Evolutionary conservation across 805 yeast species (phyloP).

Genomic region (Lachancea quebecensis): DNA sequence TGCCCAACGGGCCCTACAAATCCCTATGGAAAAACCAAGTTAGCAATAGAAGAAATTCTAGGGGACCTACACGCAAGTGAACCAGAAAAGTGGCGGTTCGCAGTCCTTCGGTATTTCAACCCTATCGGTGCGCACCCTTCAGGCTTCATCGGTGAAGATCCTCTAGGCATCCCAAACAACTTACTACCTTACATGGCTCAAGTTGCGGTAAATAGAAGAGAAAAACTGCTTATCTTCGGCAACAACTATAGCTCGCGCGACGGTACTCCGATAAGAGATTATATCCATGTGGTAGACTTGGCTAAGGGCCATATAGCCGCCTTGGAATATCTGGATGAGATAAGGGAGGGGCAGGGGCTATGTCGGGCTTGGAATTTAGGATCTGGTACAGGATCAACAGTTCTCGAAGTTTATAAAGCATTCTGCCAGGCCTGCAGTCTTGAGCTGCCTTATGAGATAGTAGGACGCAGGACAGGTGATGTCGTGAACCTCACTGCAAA

Average conservation of each 20-base stretch:
- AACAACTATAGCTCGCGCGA: slow-evolving; percentile 63
- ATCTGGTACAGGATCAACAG: slow-evolving; percentile 75
- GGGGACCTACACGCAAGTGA: slow-evolving; percentile 46
- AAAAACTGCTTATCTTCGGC: slow-evolving; percentile 63
- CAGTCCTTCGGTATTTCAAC: slow-evolving; percentile 70
- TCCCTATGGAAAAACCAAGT: slow-evolving; percentile 73
- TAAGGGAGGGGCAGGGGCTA: slow-evolving; percentile 37
- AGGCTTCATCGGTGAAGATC: slow-evolving; percentile 76
- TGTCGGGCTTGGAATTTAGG: slow-evolving; percentile 81
- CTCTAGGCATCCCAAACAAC: slow-evolving; percentile 70
- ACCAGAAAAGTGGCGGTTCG: slow-evolving; percentile 39
- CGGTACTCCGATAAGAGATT: slow-evolving; percentile 79
- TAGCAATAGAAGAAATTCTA: slow-evolving; percentile 54
- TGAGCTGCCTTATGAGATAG: slow-evolving; percentile 57
- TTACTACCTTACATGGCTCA: slow-evolving; percentile 70
- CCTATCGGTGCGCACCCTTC: slow-evolving; percentile 86
- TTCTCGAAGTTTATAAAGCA: slow-evolving; percentile 59
- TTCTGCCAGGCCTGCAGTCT: slow-evolving; percentile 61
- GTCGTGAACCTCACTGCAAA: slow-evolving; percentile 69
- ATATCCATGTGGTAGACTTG: slow-evolving; percentile 73
- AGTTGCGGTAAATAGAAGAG: slow-evolving; percentile 67
- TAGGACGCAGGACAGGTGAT: slow-evolving; percentile 67
- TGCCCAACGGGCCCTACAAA: slow-evolving; percentile 71
- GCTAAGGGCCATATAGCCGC: slow-evolving; percentile 76
- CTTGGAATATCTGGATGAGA: slow-evolving; percentile 41